These are phyloP conservation scores for Exserohilum rostratum DNA, from an alignment of 2,329 filamentous ascomycete genomes.

Conservation along the genomic window DNA sequence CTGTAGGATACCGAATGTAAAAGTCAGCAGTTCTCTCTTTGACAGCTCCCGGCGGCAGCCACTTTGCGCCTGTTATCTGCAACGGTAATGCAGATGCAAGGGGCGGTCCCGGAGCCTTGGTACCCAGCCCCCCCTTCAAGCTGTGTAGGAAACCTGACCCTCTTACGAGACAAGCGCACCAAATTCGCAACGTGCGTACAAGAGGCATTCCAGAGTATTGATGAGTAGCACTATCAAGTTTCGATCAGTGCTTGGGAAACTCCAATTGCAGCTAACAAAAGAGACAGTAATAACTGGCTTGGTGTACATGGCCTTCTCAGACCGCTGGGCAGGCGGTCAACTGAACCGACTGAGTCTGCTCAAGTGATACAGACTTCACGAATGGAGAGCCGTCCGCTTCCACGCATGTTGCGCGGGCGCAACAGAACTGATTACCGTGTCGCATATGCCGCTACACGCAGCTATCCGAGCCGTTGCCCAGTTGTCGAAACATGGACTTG, in stretches of 20 bases:
- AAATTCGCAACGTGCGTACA: constrained; percentile 11
- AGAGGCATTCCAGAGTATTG: not conserved
- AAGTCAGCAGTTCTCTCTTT: constrained; percentile 12
- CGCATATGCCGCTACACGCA: constrained; percentile 30
- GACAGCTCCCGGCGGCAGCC: not conserved
- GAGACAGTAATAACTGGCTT: constrained; percentile 25
- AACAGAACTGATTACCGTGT: constrained; percentile 35
- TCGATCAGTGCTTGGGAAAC: constrained; percentile 16
- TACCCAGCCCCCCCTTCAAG: constrained; percentile 15
- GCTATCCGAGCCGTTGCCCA: constrained; percentile 28
- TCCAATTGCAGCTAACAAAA: constrained; percentile 21
- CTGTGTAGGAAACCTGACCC: constrained; percentile 22
- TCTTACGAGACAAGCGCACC: constrained; percentile 23
- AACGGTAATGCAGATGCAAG: constrained; percentile 36
- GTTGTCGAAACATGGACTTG: constrained; percentile 31
- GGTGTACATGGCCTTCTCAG: constrained; percentile 14
- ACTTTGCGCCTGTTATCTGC: constrained; percentile 15
- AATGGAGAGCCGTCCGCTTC: constrained; percentile 33
- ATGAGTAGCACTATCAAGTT: constrained; percentile 6
- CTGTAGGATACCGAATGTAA: constrained; percentile 23
- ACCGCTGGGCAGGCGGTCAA: constrained; percentile 25
- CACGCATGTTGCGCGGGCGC: constrained; percentile 43
- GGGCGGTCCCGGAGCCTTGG: constrained; percentile 21
- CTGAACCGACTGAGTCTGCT: constrained; percentile 22
- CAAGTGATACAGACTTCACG: constrained; percentile 36